phyloP scores from a whole-genome alignment of 441 rosid species.

The Populus hybrid region DNA sequence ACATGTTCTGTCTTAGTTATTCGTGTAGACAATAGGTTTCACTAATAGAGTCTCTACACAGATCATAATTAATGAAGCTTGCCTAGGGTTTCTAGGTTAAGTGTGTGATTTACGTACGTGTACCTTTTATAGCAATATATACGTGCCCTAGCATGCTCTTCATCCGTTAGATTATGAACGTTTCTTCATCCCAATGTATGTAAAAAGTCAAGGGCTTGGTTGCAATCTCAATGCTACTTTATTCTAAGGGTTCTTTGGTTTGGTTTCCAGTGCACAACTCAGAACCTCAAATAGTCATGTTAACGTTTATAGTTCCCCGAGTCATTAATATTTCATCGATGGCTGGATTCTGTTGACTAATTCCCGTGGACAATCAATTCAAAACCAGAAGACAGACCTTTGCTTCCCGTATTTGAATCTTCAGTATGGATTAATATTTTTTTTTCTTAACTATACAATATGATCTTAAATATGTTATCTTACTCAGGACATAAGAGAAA shows the following conservation, averaged over 20 bases:
- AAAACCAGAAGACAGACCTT: conserved; percentile 4
- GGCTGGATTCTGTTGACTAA: conserved; percentile 21
- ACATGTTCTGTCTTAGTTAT: conserved; percentile 20
- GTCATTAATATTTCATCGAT: conserved; percentile 16
- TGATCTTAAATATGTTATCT: neutral
- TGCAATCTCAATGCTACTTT: conserved; percentile 32
- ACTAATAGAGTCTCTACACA: neutral
- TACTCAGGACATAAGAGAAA: neutral
- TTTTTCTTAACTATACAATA: neutral
- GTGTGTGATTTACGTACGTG: conserved; percentile 2
- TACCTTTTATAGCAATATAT: neutral
- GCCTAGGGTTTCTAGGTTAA: conserved; percentile 15
- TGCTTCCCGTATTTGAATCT: neutral
- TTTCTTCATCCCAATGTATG: conserved; percentile 27
- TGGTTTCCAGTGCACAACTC: neutral
- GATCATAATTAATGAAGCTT: conserved; percentile 3
- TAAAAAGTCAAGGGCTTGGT: conserved; percentile 34
- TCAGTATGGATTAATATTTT: neutral
- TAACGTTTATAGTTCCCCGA: neutral
- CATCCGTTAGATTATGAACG: conserved; percentile 21
- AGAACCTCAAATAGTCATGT: neutral
- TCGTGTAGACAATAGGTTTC: neutral
- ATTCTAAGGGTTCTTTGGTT: conserved; percentile 14
- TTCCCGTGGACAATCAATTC: neutral
- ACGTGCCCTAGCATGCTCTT: neutral